Percentiles rank a stretch among this genome's conserved stretches.
Conservation (phyloP, 2,329 filamentous ascomycete species). For the Phialophora chinensis region DNA sequence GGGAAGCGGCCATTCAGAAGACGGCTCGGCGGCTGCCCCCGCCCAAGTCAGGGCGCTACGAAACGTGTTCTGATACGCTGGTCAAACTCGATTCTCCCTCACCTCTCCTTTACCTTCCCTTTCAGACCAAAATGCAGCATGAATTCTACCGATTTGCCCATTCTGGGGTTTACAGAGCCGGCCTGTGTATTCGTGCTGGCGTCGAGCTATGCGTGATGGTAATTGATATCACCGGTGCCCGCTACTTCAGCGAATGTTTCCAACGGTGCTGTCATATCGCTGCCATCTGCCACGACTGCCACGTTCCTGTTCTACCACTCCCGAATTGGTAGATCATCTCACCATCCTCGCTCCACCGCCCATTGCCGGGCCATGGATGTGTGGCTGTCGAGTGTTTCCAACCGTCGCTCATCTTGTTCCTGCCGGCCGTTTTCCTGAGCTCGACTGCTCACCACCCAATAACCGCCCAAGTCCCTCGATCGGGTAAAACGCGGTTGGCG, state of each 20-base stretch:
- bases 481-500: slow-evolving; percentile 24
- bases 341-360: background rate
- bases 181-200: background rate
- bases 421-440: slow-evolving; percentile 18
- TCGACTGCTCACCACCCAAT: slow-evolving; percentile 28
- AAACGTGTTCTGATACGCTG: slow-evolving; percentile 31
- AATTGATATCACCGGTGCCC: slow-evolving; percentile 2
- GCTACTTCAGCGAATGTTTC: background rate
- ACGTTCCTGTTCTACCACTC: slow-evolving; percentile 3
- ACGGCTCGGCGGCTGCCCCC: slow-evolving; percentile 1
- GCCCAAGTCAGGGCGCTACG: slow-evolving; percentile 24
- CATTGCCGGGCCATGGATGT: background rate
- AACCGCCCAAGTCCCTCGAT: slow-evolving; percentile 26
- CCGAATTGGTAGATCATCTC: slow-evolving; percentile 9
- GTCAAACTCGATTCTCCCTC: slow-evolving; percentile 10
- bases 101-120: slow-evolving; percentile 16
- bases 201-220: slow-evolving; percentile 1
- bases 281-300: slow-evolving; percentile 9
- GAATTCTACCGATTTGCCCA: background rate
- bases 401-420: slow-evolving; percentile 11
- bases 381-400: slow-evolving; percentile 8
- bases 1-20: slow-evolving; percentile 10
- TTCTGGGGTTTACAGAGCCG: background rate
- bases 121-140: slow-evolving; percentile 4
- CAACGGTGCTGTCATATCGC: background rate